Base-by-base conservation (phyloP, 257 asterid species). In the Rubia yunnanensis region DNA sequence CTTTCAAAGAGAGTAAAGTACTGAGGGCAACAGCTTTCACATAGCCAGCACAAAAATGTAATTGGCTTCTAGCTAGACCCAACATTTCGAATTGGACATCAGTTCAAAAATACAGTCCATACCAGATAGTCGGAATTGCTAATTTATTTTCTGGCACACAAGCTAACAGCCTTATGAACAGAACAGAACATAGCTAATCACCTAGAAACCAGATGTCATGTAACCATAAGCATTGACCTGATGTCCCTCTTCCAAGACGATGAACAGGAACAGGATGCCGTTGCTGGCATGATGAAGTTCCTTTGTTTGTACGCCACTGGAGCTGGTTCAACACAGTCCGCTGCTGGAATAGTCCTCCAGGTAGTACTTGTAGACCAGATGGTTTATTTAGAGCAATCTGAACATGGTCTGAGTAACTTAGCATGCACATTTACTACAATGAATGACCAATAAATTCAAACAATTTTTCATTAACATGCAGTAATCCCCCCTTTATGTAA, bases 171-270 rank as follows among this genome's bases (percentile, higher is more conserved):
- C n/a, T 57, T 56, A 27, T 56, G 61, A 55, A 55, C 34, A 17
- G 3, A 23, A 55, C 28, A 15, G 1, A 55, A 5, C 60, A 24
- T 24, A 14, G 18, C 35, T 55, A 1, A 55, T 55, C 35, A 55
- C 35, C 46, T 10, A 48, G 44, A 24, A 68, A 67, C 27, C 70
- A 41, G 73, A 60, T 55, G 23, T 70, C 74, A 50, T 39, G 63
- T 35, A 68, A 70, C 49, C 67, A 58, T 35, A 32, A 35, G 38
- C 65, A 69, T 85, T 76, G 72, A 89, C 97, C 98, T 48, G 99
- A 92, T 64, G 99, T 92, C 60, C 97, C 97, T 78, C 99, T 86
- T 71, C 99, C 99, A 68, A 92, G 95, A 49, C 97, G 94, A 76
- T 92, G 99, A 77, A 89, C 99, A 61, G 99, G 99, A 73, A 81